Base-by-base conservation (phyloP, 1,284 basidiomycete species). In the Stygiomarasmius scandens region DNA sequence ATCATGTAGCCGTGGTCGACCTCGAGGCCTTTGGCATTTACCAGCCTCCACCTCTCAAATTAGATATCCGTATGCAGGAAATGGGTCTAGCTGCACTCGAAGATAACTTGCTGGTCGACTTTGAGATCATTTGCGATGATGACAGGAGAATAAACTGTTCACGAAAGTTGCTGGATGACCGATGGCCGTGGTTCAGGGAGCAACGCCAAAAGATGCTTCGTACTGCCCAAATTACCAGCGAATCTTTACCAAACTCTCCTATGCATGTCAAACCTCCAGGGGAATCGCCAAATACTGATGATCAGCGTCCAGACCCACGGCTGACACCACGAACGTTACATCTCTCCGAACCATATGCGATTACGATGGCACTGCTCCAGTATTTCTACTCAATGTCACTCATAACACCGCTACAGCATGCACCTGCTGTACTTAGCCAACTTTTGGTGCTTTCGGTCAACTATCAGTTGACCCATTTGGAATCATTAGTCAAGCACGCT, bases 1-100 rank as follows among this genome's bases (percentile, higher is more conserved):
- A 95, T 62, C 91, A 98, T 67, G 84, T 96, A 55, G 93, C 93
- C 2, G 87, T 94, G 57, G 85, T 97, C 59, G 93, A 96, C 67
- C 79, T 97, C 36, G 95, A 97, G 73, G 90, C 95, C 0, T 96
- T 93, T 67, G 95, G 95, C 2, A 93, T 97, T 64, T 96, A 97
- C 69, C 90, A 91, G 62, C 91, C 93, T 0, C 95, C 95, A 0
- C 71, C 78, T 12, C 76, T 86, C n/a, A 79, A 80, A 54, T 74
- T 93, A 46, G 85, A 89, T 60, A 74, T 91, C 20, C 78, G 83
- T 0, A 85, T 90, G 77, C 90, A 92, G 67, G 85, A 90, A 67
- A 78, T 92, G 52, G 92, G 91, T 8, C 77, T 95, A 19, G 82
- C 87, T 3, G 87, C 90, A 45, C 76, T 95, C 6, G 92, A 94